Conservation (phyloP, 192 early-diverging fungal species). For the Podila epicladia region DNA sequence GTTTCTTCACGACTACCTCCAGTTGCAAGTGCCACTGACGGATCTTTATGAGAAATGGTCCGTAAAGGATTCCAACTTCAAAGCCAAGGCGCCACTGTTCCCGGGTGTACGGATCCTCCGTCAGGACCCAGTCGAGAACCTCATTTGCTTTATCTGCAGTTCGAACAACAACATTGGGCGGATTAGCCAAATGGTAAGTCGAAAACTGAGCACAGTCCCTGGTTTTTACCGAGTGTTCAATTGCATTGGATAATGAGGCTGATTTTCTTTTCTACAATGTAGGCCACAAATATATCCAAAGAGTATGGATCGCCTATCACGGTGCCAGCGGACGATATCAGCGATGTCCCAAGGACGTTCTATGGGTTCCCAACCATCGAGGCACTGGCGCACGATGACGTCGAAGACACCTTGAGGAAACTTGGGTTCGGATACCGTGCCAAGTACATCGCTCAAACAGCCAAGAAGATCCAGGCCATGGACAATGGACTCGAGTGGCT, state of each 20-base stretch:
- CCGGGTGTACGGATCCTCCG: slow-evolving; percentile 79
- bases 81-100: slow-evolving; percentile 58
- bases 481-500: slow-evolving; percentile 70
- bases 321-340: slow-evolving; percentile 3
- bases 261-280: background rate
- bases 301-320: slow-evolving; percentile 56
- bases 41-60: slow-evolving; percentile 68
- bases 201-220: background rate
- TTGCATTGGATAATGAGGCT: background rate
- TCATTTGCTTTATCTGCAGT: slow-evolving; percentile 93
- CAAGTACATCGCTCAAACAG: slow-evolving; percentile 86
- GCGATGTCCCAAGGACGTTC: slow-evolving; percentile 41
- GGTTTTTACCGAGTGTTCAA: background rate
- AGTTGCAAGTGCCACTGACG: slow-evolving; percentile 73
- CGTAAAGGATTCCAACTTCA: slow-evolving; percentile 73
- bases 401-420: slow-evolving; percentile 72
- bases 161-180: slow-evolving; percentile 95
- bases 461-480: slow-evolving; percentile 56
- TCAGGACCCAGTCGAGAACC: slow-evolving; percentile 89
- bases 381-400: slow-evolving; percentile 58
- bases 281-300: slow-evolving; percentile 61
- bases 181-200: slow-evolving; percentile 83
- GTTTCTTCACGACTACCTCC: slow-evolving; percentile 87
- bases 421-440: slow-evolving; percentile 97
- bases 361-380: slow-evolving; percentile 77